A percentile compares a stretch with the other conserved stretches of the same genome.
These are phyloP conservation scores for Calocybe cyanea DNA, from an alignment of 768 basidiomycete genomes.

Conservation along the genomic window DNA sequence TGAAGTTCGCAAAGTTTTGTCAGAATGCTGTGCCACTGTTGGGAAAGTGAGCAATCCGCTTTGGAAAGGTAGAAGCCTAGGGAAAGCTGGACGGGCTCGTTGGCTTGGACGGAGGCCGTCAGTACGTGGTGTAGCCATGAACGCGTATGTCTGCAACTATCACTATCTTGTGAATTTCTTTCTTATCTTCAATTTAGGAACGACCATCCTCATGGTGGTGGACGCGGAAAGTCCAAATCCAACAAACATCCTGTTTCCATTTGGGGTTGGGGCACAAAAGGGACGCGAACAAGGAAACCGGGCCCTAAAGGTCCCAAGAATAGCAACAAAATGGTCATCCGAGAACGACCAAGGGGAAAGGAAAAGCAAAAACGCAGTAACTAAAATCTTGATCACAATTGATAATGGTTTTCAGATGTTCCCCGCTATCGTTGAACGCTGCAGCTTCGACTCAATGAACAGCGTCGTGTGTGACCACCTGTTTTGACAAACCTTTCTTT, in stretches of 20 bases:
- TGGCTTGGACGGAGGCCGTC: slow-evolving; percentile 85
- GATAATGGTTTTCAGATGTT: slow-evolving; percentile 9
- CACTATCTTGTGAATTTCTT: not conserved
- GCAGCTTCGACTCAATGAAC: too few species aligned
- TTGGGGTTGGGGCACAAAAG: slow-evolving; percentile 92
- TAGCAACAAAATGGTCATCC: slow-evolving; percentile 83
- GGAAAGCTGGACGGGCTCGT: slow-evolving; percentile 87
- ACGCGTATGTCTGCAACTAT: slow-evolving; percentile 57
- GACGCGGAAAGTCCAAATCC: slow-evolving; percentile 96
- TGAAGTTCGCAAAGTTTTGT: slow-evolving; percentile 83
- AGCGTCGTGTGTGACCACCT: slow-evolving; percentile 3
- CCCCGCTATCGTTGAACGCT: too few species aligned
- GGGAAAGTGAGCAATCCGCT: slow-evolving; percentile 90
- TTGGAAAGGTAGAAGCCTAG: slow-evolving; percentile 80
- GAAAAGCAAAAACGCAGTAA: slow-evolving; percentile 46
- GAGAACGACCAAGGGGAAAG: slow-evolving; percentile 77
- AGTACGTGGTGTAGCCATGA: slow-evolving; percentile 96
- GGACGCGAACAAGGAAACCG: slow-evolving; percentile 88
- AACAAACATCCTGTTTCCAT: slow-evolving; percentile 91
- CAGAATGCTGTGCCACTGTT: slow-evolving; percentile 82
- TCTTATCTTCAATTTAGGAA: slow-evolving; percentile 37
- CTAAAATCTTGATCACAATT: slow-evolving; percentile 21
- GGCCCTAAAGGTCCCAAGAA: slow-evolving; percentile 88
- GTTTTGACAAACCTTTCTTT: slow-evolving; percentile 5
- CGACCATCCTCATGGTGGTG: slow-evolving; percentile 96